These are phyloP conservation scores for Leishmania lainsoni DNA, from an alignment of 208 protist species.

Conservation along the genomic window DNA sequence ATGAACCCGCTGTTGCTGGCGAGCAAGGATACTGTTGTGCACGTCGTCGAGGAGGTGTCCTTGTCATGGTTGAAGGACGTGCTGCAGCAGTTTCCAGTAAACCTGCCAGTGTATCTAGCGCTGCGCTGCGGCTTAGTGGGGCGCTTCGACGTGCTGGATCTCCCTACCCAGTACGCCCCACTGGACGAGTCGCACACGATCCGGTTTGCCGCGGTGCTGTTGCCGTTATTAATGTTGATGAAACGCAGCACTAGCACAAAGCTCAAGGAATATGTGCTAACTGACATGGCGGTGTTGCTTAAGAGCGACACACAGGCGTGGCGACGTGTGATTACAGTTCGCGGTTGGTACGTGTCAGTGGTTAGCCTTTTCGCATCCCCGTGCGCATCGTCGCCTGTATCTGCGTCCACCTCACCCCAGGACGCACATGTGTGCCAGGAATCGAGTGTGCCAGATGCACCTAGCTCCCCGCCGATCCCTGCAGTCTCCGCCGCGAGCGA, in stretches of 20 bases:
- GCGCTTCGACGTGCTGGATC: constrained; percentile 47
- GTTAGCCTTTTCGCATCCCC: constrained; percentile 46
- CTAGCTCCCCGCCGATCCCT: not conserved
- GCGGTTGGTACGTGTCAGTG: constrained; percentile 72
- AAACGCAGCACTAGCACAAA: constrained; percentile 39
- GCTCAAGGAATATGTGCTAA: constrained; percentile 52
- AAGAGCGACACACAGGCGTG: constrained; percentile 62
- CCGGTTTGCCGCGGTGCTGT: constrained; percentile 52
- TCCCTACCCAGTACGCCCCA: constrained; percentile 36
- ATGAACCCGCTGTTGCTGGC: constrained; percentile 69
- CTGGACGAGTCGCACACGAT: constrained; percentile 44
- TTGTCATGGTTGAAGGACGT: constrained; percentile 73
- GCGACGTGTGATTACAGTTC: constrained; percentile 57
- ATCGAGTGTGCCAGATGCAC: not conserved
- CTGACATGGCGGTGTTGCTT: constrained; percentile 60
- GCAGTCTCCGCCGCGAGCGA: not conserved
- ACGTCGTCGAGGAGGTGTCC: constrained; percentile 65
- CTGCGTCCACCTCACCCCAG: not conserved
- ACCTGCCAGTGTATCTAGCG: constrained; percentile 55
- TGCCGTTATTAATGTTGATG: constrained; percentile 64
- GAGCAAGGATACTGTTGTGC: constrained; percentile 53
- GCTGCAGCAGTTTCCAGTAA: constrained; percentile 36
- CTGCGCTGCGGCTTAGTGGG: constrained; percentile 72
- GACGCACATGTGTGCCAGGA: not conserved
- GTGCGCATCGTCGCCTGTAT: not conserved